Percentiles rank a stretch among this genome's conserved stretches.
These are phyloP conservation scores for Cotoneaster glaucophyllus DNA, from an alignment of 306 rosid species.

Conservation along the genomic window DNA sequence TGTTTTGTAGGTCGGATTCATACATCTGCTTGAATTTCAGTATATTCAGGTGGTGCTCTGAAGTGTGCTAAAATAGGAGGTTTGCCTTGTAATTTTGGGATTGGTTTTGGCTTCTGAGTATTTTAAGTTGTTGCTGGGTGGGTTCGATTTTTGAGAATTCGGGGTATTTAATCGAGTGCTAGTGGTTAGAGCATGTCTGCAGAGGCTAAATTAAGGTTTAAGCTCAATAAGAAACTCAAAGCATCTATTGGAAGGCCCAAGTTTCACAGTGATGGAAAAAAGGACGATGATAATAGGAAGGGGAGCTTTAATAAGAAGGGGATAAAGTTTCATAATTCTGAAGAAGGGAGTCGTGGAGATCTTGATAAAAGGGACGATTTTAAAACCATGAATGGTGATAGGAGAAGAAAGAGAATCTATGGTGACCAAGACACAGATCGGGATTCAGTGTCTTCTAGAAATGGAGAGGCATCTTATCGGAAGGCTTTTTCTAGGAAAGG, in stretches of 20 bases:
- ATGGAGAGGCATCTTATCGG: slow-evolving; percentile 12
- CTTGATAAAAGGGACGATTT: slow-evolving; percentile 11
- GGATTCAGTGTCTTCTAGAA: slow-evolving; percentile 11
- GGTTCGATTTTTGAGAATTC: not conserved
- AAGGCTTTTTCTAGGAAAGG: slow-evolving; percentile 11
- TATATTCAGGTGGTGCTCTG: not conserved
- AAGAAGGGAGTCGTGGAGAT: slow-evolving; percentile 6
- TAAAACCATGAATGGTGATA: not conserved
- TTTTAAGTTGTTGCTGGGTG: not conserved
- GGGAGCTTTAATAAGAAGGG: slow-evolving; percentile 8
- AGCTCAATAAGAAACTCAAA: slow-evolving; percentile 33
- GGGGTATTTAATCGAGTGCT: not conserved
- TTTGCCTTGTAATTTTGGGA: not conserved
- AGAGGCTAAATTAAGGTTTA: slow-evolving; percentile 23
- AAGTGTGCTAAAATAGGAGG: not conserved
- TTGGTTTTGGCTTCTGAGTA: no score
- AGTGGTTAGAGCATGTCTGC: slow-evolving; percentile 28
- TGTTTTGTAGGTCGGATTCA: not conserved
- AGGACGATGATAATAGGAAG: not conserved
- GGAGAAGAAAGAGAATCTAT: slow-evolving; percentile 23
- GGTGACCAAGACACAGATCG: slow-evolving; percentile 13
- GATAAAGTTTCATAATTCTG: not conserved
- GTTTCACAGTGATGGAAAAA: slow-evolving; percentile 10
- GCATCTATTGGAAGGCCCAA: slow-evolving; percentile 15
- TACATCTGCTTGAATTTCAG: not conserved